A percentile compares a stretch with the other conserved stretches of the same genome.
Conservation (phyloP, 2,329 filamentous ascomycete genomes). For the Xylaria polymorpha region DNA sequence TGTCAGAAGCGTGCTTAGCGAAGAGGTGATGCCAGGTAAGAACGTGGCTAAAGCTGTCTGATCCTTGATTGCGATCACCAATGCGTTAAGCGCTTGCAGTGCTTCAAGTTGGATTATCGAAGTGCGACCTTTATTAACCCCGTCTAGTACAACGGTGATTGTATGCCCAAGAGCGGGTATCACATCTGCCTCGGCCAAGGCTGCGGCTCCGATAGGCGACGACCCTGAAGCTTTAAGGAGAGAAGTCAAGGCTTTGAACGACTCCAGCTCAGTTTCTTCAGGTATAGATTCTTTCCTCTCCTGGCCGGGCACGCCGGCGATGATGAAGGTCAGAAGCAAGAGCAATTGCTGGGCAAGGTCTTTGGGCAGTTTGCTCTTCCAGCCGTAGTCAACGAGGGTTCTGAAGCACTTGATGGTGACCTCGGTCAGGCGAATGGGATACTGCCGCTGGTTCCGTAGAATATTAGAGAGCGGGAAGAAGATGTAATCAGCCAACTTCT, state of each 20-base stretch:
- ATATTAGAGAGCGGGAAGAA: constrained; percentile 94
- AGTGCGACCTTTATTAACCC: constrained; percentile 71
- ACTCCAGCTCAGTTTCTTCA: constrained; percentile 80
- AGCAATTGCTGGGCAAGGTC: constrained; percentile 85
- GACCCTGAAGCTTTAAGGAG: constrained; percentile 71
- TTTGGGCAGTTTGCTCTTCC: constrained; percentile 76
- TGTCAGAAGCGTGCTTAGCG: constrained; percentile 79
- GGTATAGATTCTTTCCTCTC: constrained; percentile 60
- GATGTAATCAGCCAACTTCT: constrained; percentile 89
- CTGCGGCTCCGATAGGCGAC: constrained; percentile 60
- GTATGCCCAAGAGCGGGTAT: constrained; percentile 85
- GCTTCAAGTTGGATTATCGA: constrained; percentile 78
- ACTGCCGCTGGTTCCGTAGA: constrained; percentile 77
- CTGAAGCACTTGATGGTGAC: constrained; percentile 79
- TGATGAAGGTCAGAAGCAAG: constrained; percentile 83
- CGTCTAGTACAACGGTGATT: constrained; percentile 82
- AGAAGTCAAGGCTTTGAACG: constrained; percentile 75
- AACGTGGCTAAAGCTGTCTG: constrained; percentile 84
- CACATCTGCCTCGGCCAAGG: constrained; percentile 66
- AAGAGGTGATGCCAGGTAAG: constrained; percentile 87
- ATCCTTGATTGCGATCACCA: constrained; percentile 75
- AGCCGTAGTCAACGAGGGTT: constrained; percentile 80
- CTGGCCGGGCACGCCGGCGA: constrained; percentile 76
- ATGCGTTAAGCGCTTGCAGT: constrained; percentile 69
- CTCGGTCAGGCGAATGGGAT: constrained; percentile 80